These are phyloP conservation scores for Rhododendron ovatum DNA, from an alignment of 148 eudicot species.

Conservation along the genomic window DNA sequence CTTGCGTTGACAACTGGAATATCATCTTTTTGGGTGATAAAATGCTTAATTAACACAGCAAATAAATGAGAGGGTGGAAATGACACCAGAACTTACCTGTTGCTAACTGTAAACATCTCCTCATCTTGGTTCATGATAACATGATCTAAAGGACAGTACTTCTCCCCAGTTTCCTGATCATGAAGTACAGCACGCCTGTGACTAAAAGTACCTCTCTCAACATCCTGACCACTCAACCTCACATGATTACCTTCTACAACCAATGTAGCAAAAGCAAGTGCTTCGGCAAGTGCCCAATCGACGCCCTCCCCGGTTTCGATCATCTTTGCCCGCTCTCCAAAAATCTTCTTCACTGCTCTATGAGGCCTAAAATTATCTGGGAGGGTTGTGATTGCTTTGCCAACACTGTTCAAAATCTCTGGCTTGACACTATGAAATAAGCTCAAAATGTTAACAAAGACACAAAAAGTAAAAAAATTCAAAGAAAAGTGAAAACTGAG, in stretches of 20 bases:
- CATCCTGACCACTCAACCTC: conserved; percentile 93
- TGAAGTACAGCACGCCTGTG: conserved; percentile 85
- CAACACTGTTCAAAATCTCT: conserved; percentile 84
- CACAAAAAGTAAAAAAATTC: background rate
- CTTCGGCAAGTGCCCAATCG: conserved; percentile 96
- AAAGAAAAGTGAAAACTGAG: background rate
- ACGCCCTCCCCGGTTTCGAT: conserved; percentile 89
- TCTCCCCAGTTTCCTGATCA: conserved; percentile 86
- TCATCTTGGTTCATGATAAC: conserved; percentile 64
- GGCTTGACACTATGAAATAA: conserved; percentile 60
- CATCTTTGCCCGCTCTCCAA: conserved; percentile 76
- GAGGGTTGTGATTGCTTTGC: conserved; percentile 80
- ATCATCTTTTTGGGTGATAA: background rate
- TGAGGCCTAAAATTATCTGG: conserved; percentile 84
- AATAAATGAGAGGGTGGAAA: background rate
- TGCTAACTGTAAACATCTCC: conserved; percentile 94
- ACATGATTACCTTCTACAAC: conserved; percentile 91
- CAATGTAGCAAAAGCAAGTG: conserved; percentile 90
- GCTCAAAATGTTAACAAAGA: background rate
- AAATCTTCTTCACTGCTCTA: conserved; percentile 88
- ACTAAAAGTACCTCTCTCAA: conserved; percentile 96
- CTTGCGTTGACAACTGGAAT: background rate
- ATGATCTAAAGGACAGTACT: conserved; percentile 82
- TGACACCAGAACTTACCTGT: conserved; percentile 54
- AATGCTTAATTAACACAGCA: background rate